Conservation (phyloP, 805 yeast species). For the Tetrapisispora pingtungensis region DNA sequence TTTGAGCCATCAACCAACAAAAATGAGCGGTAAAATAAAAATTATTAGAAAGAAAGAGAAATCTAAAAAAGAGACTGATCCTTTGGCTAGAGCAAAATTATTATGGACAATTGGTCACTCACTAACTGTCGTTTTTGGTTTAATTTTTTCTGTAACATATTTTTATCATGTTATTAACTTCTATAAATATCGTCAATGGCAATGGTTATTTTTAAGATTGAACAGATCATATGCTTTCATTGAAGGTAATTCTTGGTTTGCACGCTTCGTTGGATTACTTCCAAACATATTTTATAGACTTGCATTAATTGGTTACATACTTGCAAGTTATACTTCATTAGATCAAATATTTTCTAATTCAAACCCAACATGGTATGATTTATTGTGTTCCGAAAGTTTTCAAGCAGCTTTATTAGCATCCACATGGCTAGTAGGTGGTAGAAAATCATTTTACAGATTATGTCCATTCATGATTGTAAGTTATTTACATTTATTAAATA, state of each 20-base stretch:
- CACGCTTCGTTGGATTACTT: constrained; percentile 24
- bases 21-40: constrained; percentile 17
- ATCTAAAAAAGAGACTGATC: constrained; percentile 12
- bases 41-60: constrained; percentile 18
- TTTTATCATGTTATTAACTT: constrained; percentile 18
- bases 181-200: constrained; percentile 28
- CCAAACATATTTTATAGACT: constrained; percentile 46
- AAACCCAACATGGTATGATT: constrained; percentile 51
- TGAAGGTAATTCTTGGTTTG: constrained; percentile 17
- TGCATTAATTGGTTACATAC: constrained; percentile 45
- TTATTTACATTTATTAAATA: constrained; percentile 42
- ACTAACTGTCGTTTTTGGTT: constrained; percentile 18
- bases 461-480: constrained; percentile 52
- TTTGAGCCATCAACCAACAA: neutral
- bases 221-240: constrained; percentile 15
- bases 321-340: constrained; percentile 44
- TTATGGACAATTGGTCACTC: constrained; percentile 26
- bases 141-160: constrained; percentile 20
- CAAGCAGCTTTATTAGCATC: constrained; percentile 50
- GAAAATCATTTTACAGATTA: constrained; percentile 55
- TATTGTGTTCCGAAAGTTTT: constrained; percentile 67
- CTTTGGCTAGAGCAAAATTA: constrained; percentile 16
- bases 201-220: constrained; percentile 22
- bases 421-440: constrained; percentile 57
- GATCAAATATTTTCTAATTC: constrained; percentile 49